Percentiles rank a stretch among this genome's conserved stretches.
Conservation (phyloP, 495 filamentous ascomycete genomes). For the Aspergillus wentii region DNA sequence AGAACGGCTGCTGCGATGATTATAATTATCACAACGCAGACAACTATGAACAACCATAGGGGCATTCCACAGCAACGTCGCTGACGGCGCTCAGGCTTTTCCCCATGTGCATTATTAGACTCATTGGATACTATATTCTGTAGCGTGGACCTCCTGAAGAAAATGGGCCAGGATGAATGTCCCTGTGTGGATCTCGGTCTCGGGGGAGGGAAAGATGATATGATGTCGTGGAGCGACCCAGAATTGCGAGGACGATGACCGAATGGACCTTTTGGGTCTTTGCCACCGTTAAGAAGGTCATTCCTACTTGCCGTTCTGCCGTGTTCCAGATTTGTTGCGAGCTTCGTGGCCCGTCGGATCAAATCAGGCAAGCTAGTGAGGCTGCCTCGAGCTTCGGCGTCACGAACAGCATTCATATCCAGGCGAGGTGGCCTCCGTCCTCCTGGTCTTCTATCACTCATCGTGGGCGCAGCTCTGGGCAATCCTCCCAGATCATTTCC, state of each 20-base stretch:
- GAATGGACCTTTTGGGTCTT: constrained; percentile 20
- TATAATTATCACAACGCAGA: constrained; percentile 63
- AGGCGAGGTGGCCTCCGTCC: constrained; percentile 66
- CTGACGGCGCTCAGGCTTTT: constrained; percentile 8
- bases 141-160: constrained; percentile 32
- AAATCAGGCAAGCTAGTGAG: constrained; percentile 88
- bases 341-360: constrained; percentile 78
- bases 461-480: constrained; percentile 32
- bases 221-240: constrained; percentile 79
- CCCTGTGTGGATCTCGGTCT: constrained; percentile 51
- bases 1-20: constrained; percentile 83
- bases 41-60: constrained; percentile 67
- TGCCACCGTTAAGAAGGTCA: constrained; percentile 30
- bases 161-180: constrained; percentile 36
- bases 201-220: constrained; percentile 88
- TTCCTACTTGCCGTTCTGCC: constrained; percentile 77
- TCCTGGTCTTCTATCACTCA: constrained; percentile 37
- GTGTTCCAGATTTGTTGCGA: constrained; percentile 84
- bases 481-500: constrained; percentile 30
- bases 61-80: constrained; percentile 77
- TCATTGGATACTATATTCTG: constrained; percentile 28
- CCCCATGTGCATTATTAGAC: constrained; percentile 15
- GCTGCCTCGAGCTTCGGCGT: constrained; percentile 78
- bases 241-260: constrained; percentile 35
- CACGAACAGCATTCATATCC: constrained; percentile 72